Base-by-base conservation (phyloP, 768 basidiomycete genomes). In the Hemileccinum impolitum region DNA sequence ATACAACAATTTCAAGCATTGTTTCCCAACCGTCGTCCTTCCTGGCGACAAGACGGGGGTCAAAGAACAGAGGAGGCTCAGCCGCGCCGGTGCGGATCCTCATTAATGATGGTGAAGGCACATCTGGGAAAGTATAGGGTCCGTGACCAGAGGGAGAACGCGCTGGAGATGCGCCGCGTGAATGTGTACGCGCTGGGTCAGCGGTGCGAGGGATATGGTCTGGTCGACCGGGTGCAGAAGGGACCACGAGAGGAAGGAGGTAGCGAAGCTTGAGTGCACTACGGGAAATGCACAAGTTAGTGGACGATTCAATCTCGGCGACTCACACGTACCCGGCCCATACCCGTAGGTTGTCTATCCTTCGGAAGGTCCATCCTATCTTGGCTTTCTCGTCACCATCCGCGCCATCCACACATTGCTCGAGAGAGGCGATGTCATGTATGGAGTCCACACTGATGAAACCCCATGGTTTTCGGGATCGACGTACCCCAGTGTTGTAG, bases 191-290 rank as follows among this genome's bases (percentile, higher is more conserved):
- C 4, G 59, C 56, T 8, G 62, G 62, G 9, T 58, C 56, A 18
- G 58, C 48, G 23, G 62, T 50, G 26, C 64, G 59, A 39, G 64
- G 51, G 19, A 53, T 59, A 52, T 61, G 58, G 15, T 60, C 60
- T 52, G 59, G 52, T 50, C 63, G 60, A n/a, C 60, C 53, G 1
- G 68, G 61, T 28, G 72, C 67, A 4, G 74, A 69, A 3, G 83
- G 83, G 4, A 77, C 68, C 38, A 79, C 71, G 30, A 94, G 76
- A 5, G 86, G 84, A 15, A 94, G 72, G 50, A 83, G 72, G 58
- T 94, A 94, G 17, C 92, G 84, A 23, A 94, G 70, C 59, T 89
- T 92, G 53, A 94, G 71, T 0, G 92, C 91, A 2, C 90, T 87
- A 23, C 6, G 19, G n/a, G 51, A 28, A 48, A 39, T 50, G 23